Percentiles rank a stretch among this genome's conserved stretches.
Conservation (phyloP, 495 filamentous ascomycete species). For the Penicillium canescens region DNA sequence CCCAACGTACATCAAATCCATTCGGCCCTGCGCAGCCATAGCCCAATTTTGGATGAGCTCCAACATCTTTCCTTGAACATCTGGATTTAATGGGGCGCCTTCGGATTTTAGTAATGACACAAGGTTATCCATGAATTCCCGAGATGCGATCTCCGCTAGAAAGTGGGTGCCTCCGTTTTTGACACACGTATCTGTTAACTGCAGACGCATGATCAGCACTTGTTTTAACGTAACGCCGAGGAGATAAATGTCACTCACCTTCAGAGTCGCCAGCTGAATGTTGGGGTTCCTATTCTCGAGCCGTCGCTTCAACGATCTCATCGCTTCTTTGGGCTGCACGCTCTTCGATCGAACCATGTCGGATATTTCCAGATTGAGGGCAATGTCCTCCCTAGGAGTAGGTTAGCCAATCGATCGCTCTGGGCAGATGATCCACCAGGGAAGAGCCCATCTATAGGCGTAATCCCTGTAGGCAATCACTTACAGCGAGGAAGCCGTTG, state of each 20-base stretch:
- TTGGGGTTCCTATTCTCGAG: conserved; percentile 97
- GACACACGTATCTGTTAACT: conserved; percentile 96
- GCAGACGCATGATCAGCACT: conserved; percentile 18
- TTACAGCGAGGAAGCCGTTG: conserved; percentile 90
- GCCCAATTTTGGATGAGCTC: conserved; percentile 95
- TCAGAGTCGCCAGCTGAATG: conserved; percentile 87
- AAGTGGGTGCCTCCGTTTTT: conserved; percentile 99
- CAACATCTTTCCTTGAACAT: conserved; percentile 86
- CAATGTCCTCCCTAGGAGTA: conserved; percentile 81
- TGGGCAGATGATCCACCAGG: neutral
- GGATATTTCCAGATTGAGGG: conserved; percentile 94
- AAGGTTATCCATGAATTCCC: conserved; percentile 98
- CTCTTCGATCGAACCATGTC: conserved; percentile 96
- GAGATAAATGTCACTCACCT: conserved; percentile 51
- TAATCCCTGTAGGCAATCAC: conserved; percentile 12
- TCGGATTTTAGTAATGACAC: conserved; percentile 85
- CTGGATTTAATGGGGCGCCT: conserved; percentile 71
- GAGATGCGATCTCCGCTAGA: conserved; percentile 87
- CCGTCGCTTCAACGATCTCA: conserved; percentile 90
- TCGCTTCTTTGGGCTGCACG: conserved; percentile 94
- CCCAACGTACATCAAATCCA: conserved; percentile 79
- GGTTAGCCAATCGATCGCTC: neutral
- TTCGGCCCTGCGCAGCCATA: conserved; percentile 80
- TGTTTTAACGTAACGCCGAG: neutral
- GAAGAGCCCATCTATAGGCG: neutral